Evolutionary conservation across 1,284 basidiomycete genomes (phyloP).

Genomic region (Apiotrichum gracile): DNA sequence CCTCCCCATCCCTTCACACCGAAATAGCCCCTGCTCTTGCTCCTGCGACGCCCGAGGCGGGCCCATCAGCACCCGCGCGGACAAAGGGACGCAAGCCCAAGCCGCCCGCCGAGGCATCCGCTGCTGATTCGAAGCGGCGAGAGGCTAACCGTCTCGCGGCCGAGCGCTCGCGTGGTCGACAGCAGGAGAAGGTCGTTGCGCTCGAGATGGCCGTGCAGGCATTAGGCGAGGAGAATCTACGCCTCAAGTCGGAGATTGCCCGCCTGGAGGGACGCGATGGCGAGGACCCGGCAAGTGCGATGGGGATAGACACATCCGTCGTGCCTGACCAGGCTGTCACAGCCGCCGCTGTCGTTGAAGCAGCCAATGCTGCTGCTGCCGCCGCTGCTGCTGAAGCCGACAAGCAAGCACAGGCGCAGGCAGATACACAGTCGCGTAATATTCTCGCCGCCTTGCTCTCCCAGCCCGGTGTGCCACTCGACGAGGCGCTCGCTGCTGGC

Average conservation of each 20-base stretch:
- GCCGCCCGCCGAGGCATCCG: slow-evolving; percentile 3
- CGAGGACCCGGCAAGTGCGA: neutral
- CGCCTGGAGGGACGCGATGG: slow-evolving; percentile 21
- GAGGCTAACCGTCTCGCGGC: slow-evolving; percentile 47
- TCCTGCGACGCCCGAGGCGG: neutral
- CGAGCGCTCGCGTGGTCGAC: slow-evolving; percentile 37
- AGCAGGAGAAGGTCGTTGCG: slow-evolving; percentile 31
- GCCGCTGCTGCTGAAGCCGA: neutral
- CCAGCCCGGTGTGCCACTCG: slow-evolving; percentile 9
- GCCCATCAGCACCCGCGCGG: neutral
- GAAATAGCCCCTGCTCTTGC: neutral
- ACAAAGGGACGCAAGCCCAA: neutral
- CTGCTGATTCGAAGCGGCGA: slow-evolving; percentile 31
- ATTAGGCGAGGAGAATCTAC: slow-evolving; percentile 37
- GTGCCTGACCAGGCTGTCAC: neutral
- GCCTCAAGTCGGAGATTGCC: slow-evolving; percentile 33
- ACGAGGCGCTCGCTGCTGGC: slow-evolving; percentile 19
- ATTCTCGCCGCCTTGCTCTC: slow-evolving; percentile 38
- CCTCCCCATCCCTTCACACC: neutral
- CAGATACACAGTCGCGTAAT: slow-evolving; percentile 33
- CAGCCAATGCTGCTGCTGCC: neutral
- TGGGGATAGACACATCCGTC: neutral
- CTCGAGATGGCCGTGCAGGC: slow-evolving; percentile 33
- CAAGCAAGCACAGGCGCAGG: slow-evolving; percentile 2
- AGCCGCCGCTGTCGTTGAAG: neutral